Percentiles rank a stretch among this genome's conserved stretches.
These are phyloP conservation scores for Nicotiana rustica DNA, from an alignment of 305 asterid species.

Conservation along the genomic window DNA sequence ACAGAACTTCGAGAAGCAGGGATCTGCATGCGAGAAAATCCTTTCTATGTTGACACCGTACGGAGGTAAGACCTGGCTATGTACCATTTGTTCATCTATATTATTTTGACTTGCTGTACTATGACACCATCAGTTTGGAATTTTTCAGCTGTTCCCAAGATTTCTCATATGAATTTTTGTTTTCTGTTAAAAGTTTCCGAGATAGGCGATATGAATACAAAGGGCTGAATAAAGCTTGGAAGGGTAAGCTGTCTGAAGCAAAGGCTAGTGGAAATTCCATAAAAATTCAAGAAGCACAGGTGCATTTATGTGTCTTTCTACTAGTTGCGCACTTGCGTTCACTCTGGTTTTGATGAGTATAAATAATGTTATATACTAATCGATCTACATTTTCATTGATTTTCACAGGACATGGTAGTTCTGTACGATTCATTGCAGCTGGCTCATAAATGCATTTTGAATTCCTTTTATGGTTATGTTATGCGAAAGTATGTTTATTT, in stretches of 20 bases:
- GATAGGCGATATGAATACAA: slow-evolving; percentile 99
- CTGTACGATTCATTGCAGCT: slow-evolving; percentile 95
- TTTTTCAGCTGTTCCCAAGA: slow-evolving; percentile 32
- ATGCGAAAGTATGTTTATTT: slow-evolving; percentile 86
- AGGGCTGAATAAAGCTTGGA: slow-evolving; percentile 98
- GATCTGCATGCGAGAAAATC: slow-evolving; percentile 99
- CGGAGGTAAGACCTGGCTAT: slow-evolving; percentile 75
- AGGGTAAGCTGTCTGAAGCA: slow-evolving; percentile 94
- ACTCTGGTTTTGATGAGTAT: slow-evolving; percentile 10
- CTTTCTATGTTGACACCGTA: slow-evolving; percentile 97
- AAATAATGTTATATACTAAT: slow-evolving; percentile 6
- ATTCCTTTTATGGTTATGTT: slow-evolving; percentile 98
- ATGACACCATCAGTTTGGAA: slow-evolving; percentile 25
- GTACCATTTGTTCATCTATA: slow-evolving; percentile 11
- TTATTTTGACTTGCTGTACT: slow-evolving; percentile 17
- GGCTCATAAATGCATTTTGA: slow-evolving; percentile 99
- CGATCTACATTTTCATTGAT: slow-evolving; percentile 33
- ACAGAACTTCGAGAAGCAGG: slow-evolving; percentile 98
- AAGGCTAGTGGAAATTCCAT: slow-evolving; percentile 92
- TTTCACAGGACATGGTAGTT: slow-evolving; percentile 91
- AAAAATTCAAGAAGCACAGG: slow-evolving; percentile 98
- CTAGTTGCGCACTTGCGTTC: neutral
- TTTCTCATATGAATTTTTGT: slow-evolving; percentile 34
- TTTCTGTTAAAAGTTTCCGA: slow-evolving; percentile 72
- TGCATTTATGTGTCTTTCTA: slow-evolving; percentile 37